phyloP scores from a whole-genome alignment of 1,284 basidiomycete species.

The Pascua guehoae region DNA sequence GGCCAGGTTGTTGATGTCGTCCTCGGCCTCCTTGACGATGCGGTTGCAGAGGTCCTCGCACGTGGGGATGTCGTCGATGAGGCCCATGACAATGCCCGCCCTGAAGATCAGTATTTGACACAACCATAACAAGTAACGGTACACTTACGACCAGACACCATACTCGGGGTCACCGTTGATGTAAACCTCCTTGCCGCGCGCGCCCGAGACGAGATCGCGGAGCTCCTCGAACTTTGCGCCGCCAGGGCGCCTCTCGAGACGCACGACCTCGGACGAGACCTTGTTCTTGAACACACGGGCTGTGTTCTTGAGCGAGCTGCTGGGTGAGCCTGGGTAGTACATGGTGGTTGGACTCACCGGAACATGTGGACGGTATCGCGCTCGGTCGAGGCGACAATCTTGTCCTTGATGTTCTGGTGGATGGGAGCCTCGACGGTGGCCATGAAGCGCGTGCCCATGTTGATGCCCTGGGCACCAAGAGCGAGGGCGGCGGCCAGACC shows the following conservation, averaged over 20 bases:
- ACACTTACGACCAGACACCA: conserved; percentile 68
- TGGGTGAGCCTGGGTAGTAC: background rate
- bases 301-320: conserved; percentile 69
- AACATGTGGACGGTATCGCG: conserved; percentile 81
- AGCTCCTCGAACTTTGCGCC: conserved; percentile 87
- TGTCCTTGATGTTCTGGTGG: conserved; percentile 85
- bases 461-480: conserved; percentile 79
- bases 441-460: conserved; percentile 61
- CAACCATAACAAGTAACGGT: too few species aligned
- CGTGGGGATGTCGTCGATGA: conserved; percentile 82
- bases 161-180: conserved; percentile 79
- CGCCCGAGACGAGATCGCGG: conserved; percentile 75
- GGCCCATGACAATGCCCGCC: conserved; percentile 70
- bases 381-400: conserved; percentile 78
- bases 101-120: conserved; percentile 30
- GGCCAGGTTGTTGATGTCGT: conserved; percentile 59
- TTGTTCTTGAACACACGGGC: conserved; percentile 73
- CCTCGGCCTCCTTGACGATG: conserved; percentile 75
- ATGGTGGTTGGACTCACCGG: conserved; percentile 50
- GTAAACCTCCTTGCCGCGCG: conserved; percentile 66
- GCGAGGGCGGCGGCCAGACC: conserved; percentile 78
- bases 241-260: conserved; percentile 70
- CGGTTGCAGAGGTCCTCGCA: conserved; percentile 69
- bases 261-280: conserved; percentile 63
- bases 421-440: conserved; percentile 63